Evolutionary conservation across 805 yeast genomes (phyloP), one percentile per base, ranked within the genome.

Genomic region (Nadsonia fulvescens): DNA sequence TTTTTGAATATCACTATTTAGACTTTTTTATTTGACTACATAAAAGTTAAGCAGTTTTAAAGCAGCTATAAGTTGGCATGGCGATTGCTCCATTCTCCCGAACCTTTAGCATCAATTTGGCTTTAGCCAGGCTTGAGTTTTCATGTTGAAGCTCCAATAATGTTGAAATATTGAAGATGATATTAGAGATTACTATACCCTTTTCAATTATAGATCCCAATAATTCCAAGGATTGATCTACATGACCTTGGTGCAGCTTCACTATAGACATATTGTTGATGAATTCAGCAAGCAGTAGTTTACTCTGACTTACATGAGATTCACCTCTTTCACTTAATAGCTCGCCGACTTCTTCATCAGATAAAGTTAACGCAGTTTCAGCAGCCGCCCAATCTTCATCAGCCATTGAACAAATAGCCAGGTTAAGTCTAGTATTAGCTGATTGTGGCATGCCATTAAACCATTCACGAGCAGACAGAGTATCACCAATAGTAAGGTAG

Each of bases 391-490:
- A 35, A 20, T 45, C 45, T 5, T 36, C 37, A 15, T 45, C 46
- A 4, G 44, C 46, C 20, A 43, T 36, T 8, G 35, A 30, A 18
- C 40, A 33, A 2, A 44, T 27, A 5, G 37, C 33, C 18, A 12
- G 16, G 8, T 34, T 15, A 14, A 20, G 9, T 2, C 26, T 27
- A 12, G 19, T 11, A 4, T 18, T n/a, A 6, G 16, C 5, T 6
- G 14, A 15, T 15, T 23, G 24, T 9, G 27, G 21, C 3, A 23
- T 17, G 29, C 27, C 29, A 12, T 18, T 20, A 12, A 38, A 24
- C 53, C 51, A 46, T 18, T 39, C 38, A 4, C 41, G 33, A 8
- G 52, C 47, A 3, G 41, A 27, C 14, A 36, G 23, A 6, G 49
- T 38, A 29, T 48, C 49, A 12, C 53, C 53, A 6, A 43, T 20